phyloP scores from a whole-genome alignment of 306 rosid genomes.

The Citrullus colocynthis region DNA sequence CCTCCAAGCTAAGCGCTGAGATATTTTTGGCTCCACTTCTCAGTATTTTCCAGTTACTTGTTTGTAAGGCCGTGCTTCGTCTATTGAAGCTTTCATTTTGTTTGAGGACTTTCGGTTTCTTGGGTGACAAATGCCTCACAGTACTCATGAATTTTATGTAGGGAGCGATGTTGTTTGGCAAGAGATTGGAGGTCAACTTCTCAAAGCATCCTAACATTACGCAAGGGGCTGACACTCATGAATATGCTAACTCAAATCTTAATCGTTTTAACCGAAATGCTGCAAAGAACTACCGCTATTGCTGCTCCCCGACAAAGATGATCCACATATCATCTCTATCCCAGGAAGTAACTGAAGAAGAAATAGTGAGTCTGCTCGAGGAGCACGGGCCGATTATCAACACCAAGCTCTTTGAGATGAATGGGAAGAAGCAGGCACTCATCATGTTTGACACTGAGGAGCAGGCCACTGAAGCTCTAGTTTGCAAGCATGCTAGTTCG shows the following conservation, averaged over 20 bases:
- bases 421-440: conserved; percentile 91
- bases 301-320: conserved; percentile 95
- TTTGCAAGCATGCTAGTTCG: conserved; percentile 87
- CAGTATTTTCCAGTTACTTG: neutral
- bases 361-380: conserved; percentile 62
- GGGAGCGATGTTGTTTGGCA: conserved; percentile 86
- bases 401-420: conserved; percentile 90
- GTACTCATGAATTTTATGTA: conserved; percentile 4
- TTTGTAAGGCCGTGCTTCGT: neutral
- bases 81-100: neutral
- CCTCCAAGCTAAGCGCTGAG: neutral
- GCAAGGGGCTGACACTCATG: conserved; percentile 90
- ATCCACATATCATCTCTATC: conserved; percentile 90
- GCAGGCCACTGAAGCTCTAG: conserved; percentile 93
- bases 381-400: conserved; percentile 67
- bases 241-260: conserved; percentile 79
- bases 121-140: neutral
- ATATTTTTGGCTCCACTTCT: neutral
- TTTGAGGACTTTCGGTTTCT: neutral
- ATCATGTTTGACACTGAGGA: conserved; percentile 87
- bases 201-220: conserved; percentile 82
- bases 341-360: conserved; percentile 79
- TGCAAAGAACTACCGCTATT: conserved; percentile 91
- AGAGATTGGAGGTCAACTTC: conserved; percentile 87
- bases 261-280: conserved; percentile 97